A percentile compares a stretch with the other conserved stretches of the same genome.
Conservation (phyloP, 75 land plant species). For the Ceratopteris richardii region DNA sequence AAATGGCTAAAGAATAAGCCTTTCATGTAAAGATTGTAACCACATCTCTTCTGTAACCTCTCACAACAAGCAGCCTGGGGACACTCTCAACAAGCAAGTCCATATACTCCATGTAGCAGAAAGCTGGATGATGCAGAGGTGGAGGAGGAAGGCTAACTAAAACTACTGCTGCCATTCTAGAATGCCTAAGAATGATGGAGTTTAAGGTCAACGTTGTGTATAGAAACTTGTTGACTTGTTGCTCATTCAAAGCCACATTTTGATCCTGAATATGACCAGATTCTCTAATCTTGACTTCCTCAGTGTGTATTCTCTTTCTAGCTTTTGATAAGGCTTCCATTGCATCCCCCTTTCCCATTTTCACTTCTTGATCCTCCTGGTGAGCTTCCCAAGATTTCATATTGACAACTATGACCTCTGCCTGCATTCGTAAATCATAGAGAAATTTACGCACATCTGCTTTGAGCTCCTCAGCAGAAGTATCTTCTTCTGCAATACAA, state of each 20-base stretch:
- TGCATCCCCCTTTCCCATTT: constrained; percentile 69
- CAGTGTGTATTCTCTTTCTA: constrained; percentile 48
- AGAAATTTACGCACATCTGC: constrained; percentile 92
- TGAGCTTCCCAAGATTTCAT: constrained; percentile 95
- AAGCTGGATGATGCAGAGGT: constrained; percentile 80
- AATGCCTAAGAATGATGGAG: constrained; percentile 85
- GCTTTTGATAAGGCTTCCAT: constrained; percentile 82
- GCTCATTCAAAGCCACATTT: constrained; percentile 56
- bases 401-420: constrained; percentile 90
- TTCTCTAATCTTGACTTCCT: constrained; percentile 50
- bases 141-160: constrained; percentile 97
- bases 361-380: constrained; percentile 38
- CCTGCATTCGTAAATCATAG: constrained; percentile 97
- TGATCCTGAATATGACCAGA: constrained; percentile 45
- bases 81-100: constrained; percentile 93
- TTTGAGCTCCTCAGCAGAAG: constrained; percentile 87
- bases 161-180: constrained; percentile 96
- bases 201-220: constrained; percentile 86
- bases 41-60: constrained; percentile 92
- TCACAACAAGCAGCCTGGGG: constrained; percentile 90
- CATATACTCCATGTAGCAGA: constrained; percentile 96
- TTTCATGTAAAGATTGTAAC: constrained; percentile 80
- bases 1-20: too few species aligned
- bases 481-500: constrained; percentile 96
- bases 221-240: constrained; percentile 90